Conservation (phyloP, 192 early-diverging fungal genomes). For the Neocallimastix lanati region DNA sequence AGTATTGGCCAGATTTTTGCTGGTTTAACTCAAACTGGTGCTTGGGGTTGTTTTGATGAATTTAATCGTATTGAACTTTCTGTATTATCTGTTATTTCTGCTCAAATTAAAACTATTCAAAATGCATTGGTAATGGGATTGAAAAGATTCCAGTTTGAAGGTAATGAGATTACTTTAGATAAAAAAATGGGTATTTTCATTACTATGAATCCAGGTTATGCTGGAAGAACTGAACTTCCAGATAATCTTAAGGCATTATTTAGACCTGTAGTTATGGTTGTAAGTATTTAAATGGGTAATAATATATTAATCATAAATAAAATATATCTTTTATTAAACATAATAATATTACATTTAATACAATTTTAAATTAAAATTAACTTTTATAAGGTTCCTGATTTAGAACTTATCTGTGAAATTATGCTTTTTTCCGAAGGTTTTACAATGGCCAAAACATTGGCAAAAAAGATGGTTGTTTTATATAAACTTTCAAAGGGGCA, state of each 20-base stretch:
- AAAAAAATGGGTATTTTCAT: not conserved
- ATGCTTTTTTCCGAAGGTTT: conserved; percentile 57
- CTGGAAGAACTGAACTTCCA: not conserved
- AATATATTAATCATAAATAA: too few species aligned
- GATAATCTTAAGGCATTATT: not conserved
- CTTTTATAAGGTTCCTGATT: not conserved
- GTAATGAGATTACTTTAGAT: not conserved
- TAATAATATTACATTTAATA: too few species aligned
- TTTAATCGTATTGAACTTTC: not conserved
- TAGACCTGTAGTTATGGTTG: not conserved
- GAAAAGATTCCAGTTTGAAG: not conserved
- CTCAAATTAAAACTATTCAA: not conserved
- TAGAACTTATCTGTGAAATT: conserved; percentile 29
- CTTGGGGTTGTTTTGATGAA: not conserved
- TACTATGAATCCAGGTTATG: not conserved
- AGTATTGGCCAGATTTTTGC: not conserved
- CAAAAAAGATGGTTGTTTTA: conserved; percentile 49
- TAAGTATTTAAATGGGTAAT: not conserved
- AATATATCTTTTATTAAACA: too few species aligned
- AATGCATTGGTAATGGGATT: not conserved
- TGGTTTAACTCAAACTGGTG: not conserved
- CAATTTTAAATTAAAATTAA: too few species aligned
- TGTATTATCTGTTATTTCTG: not conserved
- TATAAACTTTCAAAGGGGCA: conserved; percentile 40
- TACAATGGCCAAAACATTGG: conserved; percentile 47